Conservation (phyloP, 2,329 filamentous ascomycete genomes). For the Aspergillus novofumigatus region DNA sequence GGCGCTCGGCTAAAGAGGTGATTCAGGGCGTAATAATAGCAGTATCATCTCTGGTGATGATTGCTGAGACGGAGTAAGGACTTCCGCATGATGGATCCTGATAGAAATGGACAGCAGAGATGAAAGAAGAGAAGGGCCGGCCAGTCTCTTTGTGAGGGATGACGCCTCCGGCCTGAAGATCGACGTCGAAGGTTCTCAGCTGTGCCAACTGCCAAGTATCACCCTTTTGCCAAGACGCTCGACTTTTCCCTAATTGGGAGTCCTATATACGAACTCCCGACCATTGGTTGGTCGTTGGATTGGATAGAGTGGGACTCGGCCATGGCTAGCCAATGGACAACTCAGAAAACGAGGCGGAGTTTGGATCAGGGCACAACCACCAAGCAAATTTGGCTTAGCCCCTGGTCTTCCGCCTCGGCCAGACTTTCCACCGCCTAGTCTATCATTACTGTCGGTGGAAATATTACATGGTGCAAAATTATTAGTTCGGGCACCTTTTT, state of each 20-base stretch:
- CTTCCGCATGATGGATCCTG: constrained; percentile 1
- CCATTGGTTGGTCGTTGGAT: neutral
- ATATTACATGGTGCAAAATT: too few species aligned
- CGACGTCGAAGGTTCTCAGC: neutral
- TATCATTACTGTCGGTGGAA: too few species aligned
- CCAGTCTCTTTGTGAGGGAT: neutral
- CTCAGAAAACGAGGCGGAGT: neutral
- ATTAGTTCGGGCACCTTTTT: too few species aligned
- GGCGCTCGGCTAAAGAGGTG: neutral
- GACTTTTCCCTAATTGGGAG: neutral
- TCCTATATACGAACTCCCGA: neutral
- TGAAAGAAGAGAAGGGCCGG: neutral
- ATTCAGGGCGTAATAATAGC: neutral
- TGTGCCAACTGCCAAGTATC: neutral
- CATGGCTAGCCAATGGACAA: neutral
- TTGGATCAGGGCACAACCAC: too few species aligned
- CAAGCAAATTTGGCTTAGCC: too few species aligned
- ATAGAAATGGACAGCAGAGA: neutral
- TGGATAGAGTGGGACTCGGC: neutral
- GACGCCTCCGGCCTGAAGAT: neutral
- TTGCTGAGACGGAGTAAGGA: neutral
- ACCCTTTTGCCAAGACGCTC: neutral
- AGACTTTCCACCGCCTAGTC: too few species aligned
- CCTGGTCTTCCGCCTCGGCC: too few species aligned
- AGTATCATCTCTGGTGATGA: constrained; percentile 2